Conservation (phyloP, 768 basidiomycete genomes). For the Mycena kentingensis region DNA sequence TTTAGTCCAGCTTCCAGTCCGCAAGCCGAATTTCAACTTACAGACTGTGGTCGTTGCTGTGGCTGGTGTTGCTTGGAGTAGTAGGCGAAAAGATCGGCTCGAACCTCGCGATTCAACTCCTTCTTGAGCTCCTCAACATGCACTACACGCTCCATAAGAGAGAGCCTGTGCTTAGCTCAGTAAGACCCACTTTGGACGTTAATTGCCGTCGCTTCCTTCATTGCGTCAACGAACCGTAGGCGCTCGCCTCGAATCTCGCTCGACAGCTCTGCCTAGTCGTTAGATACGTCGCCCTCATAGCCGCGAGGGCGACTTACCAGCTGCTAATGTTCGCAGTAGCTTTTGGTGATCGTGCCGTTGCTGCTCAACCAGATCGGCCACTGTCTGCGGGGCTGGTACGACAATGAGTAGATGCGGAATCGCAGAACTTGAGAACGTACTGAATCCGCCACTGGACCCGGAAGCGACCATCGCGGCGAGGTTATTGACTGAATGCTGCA, state of each 20-base stretch:
- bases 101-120: conserved; percentile 72
- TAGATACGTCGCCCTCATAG: not conserved
- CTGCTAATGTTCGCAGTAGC: conserved; percentile 64
- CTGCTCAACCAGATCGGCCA: conserved; percentile 63
- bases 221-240: conserved; percentile 88
- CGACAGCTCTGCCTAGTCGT: conserved; percentile 60
- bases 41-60: conserved; percentile 19
- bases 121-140: conserved; percentile 90
- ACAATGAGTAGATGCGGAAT: conserved; percentile 18
- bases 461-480: conserved; percentile 35
- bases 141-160: conserved; percentile 41
- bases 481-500: conserved; percentile 44
- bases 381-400: conserved; percentile 53
- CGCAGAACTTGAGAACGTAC: conserved; percentile 9
- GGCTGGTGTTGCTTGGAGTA: conserved; percentile 61
- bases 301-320: conserved; percentile 42
- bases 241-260: conserved; percentile 85
- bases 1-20: not conserved
- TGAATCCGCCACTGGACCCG: conserved; percentile 21
- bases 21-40: not conserved
- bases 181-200: conserved; percentile 69
- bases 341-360: conserved; percentile 75
- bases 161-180: not conserved
- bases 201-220: conserved; percentile 89
- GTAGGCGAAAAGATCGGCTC: conserved; percentile 71